Percentiles rank a stretch among this genome's conserved stretches.
These are phyloP conservation scores for Leccinum angustisporum DNA, from an alignment of 1,284 basidiomycete species.

Conservation along the genomic window DNA sequence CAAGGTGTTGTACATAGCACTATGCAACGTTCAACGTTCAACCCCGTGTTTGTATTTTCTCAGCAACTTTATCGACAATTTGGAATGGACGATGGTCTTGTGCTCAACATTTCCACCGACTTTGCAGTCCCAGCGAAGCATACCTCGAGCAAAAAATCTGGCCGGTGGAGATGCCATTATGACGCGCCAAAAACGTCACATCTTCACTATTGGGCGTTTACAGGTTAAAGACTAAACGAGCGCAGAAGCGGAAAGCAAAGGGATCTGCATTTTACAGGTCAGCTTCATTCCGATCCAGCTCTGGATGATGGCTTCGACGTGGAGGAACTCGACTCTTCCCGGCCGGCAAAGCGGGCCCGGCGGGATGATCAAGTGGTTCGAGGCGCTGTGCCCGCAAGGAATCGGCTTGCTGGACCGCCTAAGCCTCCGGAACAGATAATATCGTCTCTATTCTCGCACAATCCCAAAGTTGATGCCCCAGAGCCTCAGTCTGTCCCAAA, in stretches of 20 bases:
- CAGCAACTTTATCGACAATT: neutral
- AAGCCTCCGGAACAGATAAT: slow-evolving; percentile 68
- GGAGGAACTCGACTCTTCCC: slow-evolving; percentile 26
- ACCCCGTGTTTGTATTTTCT: too few relatives aligned
- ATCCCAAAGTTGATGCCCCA: slow-evolving; percentile 61
- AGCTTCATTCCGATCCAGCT: slow-evolving; percentile 13
- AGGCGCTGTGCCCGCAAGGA: slow-evolving; percentile 16
- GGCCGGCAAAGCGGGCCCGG: slow-evolving; percentile 52
- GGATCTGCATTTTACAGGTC: slow-evolving; percentile 28
- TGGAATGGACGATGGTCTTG: slow-evolving; percentile 65
- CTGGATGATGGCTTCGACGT: slow-evolving; percentile 16
- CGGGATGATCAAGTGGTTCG: slow-evolving; percentile 33
- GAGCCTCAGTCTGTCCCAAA: slow-evolving; percentile 30
- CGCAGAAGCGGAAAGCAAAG: slow-evolving; percentile 58
- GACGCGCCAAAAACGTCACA: neutral
- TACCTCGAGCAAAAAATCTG: slow-evolving; percentile 56
- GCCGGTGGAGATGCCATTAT: slow-evolving; percentile 61
- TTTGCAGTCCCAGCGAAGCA: slow-evolving; percentile 30
- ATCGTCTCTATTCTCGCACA: slow-evolving; percentile 89
- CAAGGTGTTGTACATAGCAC: too few relatives aligned
- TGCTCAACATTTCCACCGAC: slow-evolving; percentile 64
- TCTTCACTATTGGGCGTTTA: slow-evolving; percentile 8
- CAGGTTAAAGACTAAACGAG: slow-evolving; percentile 71
- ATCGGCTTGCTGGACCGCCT: slow-evolving; percentile 30
- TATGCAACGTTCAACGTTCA: too few relatives aligned